These are phyloP conservation scores for Blakeslea trispora DNA, from an alignment of 371 early-diverging fungal species.

Conservation along the genomic window DNA sequence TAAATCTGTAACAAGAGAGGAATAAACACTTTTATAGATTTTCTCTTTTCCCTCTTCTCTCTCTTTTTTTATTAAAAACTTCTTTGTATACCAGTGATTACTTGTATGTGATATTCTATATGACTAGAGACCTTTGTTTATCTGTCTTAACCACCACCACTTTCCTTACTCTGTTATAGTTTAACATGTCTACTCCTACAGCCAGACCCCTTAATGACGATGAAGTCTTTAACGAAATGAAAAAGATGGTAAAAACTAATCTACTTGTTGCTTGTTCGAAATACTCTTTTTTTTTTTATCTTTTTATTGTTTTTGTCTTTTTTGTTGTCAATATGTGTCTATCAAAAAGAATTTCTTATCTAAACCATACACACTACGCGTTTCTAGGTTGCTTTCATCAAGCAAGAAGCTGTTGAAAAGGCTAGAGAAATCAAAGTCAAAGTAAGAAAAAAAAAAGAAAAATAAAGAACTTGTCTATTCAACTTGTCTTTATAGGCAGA, in stretches of 20 bases:
- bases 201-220: constrained; percentile 84
- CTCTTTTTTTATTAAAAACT: too few species aligned
- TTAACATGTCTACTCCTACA: constrained; percentile 16
- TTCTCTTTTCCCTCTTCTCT: too few species aligned
- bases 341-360: too few species aligned
- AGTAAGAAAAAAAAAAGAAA: constrained; percentile 44
- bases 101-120: too few species aligned
- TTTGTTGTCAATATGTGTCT: too few species aligned
- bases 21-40: too few species aligned
- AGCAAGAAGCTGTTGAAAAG: constrained; percentile 97
- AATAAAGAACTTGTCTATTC: neutral
- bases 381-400: constrained; percentile 87
- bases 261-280: neutral
- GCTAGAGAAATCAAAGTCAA: constrained; percentile 98
- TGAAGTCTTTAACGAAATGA: constrained; percentile 89
- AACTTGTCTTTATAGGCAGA: constrained; percentile 69
- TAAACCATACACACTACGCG: too few species aligned
- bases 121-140: neutral
- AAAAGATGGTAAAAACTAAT: constrained; percentile 73
- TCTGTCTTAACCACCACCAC: too few species aligned
- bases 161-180: too few species aligned
- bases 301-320: too few species aligned
- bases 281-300: neutral
- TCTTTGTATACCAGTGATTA: too few species aligned
- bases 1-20: too few species aligned